Percentiles rank a stretch among this genome's conserved stretches.
These are phyloP conservation scores for Botryobasidium botryosum DNA, from an alignment of 768 basidiomycete species.

Conservation along the genomic window DNA sequence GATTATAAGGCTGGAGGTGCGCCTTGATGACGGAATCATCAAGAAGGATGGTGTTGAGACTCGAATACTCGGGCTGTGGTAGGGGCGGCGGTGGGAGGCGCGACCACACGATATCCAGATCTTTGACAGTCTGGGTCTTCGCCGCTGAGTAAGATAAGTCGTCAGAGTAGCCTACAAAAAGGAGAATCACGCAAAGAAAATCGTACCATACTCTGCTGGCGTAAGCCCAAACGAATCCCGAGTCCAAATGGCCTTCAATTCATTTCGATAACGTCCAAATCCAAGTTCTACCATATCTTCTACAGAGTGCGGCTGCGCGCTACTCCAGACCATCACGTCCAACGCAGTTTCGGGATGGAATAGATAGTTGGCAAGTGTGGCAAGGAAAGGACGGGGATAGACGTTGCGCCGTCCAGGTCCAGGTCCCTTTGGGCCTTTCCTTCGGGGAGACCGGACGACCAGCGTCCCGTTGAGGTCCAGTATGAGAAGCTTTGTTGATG, in stretches of 20 bases:
- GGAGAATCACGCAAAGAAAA: conserved; percentile 9
- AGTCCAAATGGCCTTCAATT: conserved; percentile 43
- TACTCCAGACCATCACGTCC: conserved; percentile 81
- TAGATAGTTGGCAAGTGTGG: conserved; percentile 47
- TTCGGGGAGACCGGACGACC: not conserved
- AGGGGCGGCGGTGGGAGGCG: conserved; percentile 16
- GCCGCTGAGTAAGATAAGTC: conserved; percentile 14
- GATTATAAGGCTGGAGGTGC: conserved; percentile 62
- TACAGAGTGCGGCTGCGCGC: conserved; percentile 68
- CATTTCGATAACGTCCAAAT: conserved; percentile 30
- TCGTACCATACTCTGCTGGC: conserved; percentile 47
- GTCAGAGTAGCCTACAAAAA: conserved; percentile 15
- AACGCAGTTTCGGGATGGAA: conserved; percentile 57
- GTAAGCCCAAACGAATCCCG: conserved; percentile 60
- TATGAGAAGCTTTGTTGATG: conserved; percentile 7
- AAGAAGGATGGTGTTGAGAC: conserved; percentile 31
- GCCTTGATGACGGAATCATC: conserved; percentile 40
- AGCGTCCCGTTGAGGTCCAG: conserved; percentile 12
- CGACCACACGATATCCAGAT: conserved; percentile 55
- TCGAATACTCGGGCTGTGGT: conserved; percentile 23
- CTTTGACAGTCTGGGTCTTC: conserved; percentile 48
- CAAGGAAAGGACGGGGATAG: conserved; percentile 50
- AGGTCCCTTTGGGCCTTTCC: not conserved
- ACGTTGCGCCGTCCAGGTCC: conserved; percentile 8
- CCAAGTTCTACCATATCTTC: conserved; percentile 50